A percentile compares a stretch with the other conserved stretches of the same genome.
These are phyloP conservation scores for Lentinula raphanica DNA, from an alignment of 768 basidiomycete genomes.

Conservation along the genomic window DNA sequence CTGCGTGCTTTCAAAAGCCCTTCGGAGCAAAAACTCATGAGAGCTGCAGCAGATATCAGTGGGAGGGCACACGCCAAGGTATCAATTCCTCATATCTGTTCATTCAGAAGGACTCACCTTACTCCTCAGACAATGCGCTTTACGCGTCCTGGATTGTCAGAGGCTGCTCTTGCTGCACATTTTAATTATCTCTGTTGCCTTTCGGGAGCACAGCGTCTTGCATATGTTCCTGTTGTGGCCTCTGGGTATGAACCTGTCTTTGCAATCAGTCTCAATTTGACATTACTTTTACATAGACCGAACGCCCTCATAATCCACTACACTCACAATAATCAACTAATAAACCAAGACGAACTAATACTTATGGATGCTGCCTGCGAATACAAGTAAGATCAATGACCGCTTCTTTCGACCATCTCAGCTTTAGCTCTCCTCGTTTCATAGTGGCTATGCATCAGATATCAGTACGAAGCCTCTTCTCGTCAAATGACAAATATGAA, in stretches of 20 bases:
- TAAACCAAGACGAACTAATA: constrained; percentile 68
- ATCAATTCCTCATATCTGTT: constrained; percentile 8
- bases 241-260: constrained; percentile 61
- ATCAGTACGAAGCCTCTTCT: constrained; percentile 54
- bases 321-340: constrained; percentile 80
- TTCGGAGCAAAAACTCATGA: constrained; percentile 76
- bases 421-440: background rate
- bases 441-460: constrained; percentile 88
- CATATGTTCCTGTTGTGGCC: constrained; percentile 98
- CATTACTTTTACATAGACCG: constrained; percentile 39
- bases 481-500: too few relatives aligned
- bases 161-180: constrained; percentile 66
- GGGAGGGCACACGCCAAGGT: constrained; percentile 82
- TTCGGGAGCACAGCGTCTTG: constrained; percentile 75
- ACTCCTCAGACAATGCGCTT: constrained; percentile 78
- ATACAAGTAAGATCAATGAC: constrained; percentile 82
- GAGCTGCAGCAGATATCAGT: constrained; percentile 82
- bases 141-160: constrained; percentile 48
- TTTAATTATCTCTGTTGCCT: constrained; percentile 87
- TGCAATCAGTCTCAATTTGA: background rate
- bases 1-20: constrained; percentile 76
- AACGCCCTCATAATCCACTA: constrained; percentile 94
- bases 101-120: background rate
- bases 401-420: too few relatives aligned
- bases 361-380: constrained; percentile 92